Evolutionary conservation across 495 filamentous ascomycete genomes (phyloP).

Genomic region (Talaromyces adpressus): DNA sequence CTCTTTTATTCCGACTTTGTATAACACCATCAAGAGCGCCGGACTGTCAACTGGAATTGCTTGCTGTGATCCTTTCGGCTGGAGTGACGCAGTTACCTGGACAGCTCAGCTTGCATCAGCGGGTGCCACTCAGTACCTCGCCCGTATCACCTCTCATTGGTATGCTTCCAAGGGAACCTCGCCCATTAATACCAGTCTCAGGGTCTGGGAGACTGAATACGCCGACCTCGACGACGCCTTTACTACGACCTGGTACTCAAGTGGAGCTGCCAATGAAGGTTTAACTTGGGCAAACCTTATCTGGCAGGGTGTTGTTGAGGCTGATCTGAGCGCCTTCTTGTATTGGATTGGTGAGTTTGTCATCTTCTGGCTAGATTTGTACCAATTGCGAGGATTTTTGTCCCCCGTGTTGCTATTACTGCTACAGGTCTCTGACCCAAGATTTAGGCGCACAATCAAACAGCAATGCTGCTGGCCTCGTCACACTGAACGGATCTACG

Average conservation of each 20-base stretch:
- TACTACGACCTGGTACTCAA: conserved; percentile 42
- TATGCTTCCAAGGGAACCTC: conserved; percentile 34
- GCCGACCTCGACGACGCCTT: conserved; percentile 40
- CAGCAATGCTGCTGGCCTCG: conserved; percentile 5
- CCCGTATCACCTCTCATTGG: conserved; percentile 40
- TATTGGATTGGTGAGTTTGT: conserved; percentile 40
- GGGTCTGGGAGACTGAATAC: conserved; percentile 46
- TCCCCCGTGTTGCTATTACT: background rate
- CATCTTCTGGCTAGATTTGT: background rate
- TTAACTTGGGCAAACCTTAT: conserved; percentile 50
- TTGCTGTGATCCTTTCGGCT: conserved; percentile 48
- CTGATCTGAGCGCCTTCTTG: conserved; percentile 40
- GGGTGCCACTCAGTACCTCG: conserved; percentile 31
- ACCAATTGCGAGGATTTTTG: too few relatives aligned
- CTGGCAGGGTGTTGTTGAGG: conserved; percentile 31
- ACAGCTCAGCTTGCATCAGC: conserved; percentile 30
- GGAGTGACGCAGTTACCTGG: conserved; percentile 31
- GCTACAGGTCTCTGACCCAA: background rate
- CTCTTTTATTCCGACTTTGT: conserved; percentile 40
- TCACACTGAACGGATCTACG: background rate
- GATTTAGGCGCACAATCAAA: conserved; percentile 1
- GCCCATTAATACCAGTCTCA: conserved; percentile 29
- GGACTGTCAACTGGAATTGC: conserved; percentile 32
- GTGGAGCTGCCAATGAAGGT: conserved; percentile 41
- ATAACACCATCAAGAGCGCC: conserved; percentile 27